phyloP scores from a whole-genome alignment of 768 basidiomycete species.

The Pulveroboletus sp. region DNA sequence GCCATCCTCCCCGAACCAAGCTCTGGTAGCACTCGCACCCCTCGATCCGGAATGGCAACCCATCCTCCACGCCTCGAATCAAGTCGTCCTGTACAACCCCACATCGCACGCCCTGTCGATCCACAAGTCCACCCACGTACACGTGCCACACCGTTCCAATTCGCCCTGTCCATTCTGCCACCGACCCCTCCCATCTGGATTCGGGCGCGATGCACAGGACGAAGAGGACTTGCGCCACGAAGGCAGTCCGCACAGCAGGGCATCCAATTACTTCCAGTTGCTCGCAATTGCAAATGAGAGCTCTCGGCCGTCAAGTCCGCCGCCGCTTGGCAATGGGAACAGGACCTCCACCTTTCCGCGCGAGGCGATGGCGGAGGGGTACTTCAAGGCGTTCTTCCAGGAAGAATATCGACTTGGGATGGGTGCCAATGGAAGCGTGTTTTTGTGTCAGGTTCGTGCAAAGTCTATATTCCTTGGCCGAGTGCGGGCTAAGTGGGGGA shows the following conservation, averaged over 20 bases:
- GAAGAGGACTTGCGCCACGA: constrained; percentile 33
- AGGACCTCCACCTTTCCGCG: constrained; percentile 48
- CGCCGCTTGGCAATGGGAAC: constrained; percentile 23
- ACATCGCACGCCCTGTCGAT: constrained; percentile 81
- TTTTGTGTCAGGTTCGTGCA: constrained; percentile 70
- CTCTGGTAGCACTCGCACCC: constrained; percentile 27
- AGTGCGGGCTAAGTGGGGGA: too few species aligned
- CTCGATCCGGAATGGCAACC: constrained; percentile 60
- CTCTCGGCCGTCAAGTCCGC: constrained; percentile 50
- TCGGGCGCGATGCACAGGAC: constrained; percentile 25
- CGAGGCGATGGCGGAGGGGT: constrained; percentile 85
- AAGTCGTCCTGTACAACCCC: constrained; percentile 86
- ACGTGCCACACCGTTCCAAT: constrained; percentile 21
- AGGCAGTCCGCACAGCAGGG: constrained; percentile 50
- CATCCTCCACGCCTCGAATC: constrained; percentile 79
- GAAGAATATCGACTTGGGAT: constrained; percentile 89
- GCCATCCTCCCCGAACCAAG: constrained; percentile 31
- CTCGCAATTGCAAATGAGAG: constrained; percentile 71
- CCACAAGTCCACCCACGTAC: constrained; percentile 30
- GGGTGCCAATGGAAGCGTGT: constrained; percentile 94
- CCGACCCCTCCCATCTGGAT: constrained; percentile 50
- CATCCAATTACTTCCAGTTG: constrained; percentile 78
- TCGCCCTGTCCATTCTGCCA: constrained; percentile 74
- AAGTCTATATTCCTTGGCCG: neutral
- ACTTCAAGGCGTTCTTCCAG: constrained; percentile 90